Conservation (phyloP, 495 filamentous ascomycete species). For the Lineolata rhizophorae region DNA sequence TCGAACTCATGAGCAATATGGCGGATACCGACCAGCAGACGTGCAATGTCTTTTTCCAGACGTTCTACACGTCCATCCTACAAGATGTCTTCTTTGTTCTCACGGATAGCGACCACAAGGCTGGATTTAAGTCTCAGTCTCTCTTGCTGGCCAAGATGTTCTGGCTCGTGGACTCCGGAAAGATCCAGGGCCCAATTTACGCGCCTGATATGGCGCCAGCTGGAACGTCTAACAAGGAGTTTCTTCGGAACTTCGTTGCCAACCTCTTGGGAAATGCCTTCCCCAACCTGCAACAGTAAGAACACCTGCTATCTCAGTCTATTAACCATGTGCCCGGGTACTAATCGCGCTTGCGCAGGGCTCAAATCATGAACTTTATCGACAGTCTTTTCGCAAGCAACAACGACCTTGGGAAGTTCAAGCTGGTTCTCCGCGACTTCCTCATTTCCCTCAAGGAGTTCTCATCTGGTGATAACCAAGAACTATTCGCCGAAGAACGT, state of each 20-base stretch:
- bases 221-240: constrained; percentile 76
- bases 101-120: constrained; percentile 95
- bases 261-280: constrained; percentile 80
- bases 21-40: constrained; percentile 72
- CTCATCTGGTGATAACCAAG: constrained; percentile 68
- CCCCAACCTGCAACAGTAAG: constrained; percentile 76
- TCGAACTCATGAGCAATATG: constrained; percentile 94
- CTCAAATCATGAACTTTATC: constrained; percentile 75
- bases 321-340: constrained; percentile 17
- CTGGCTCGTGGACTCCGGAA: constrained; percentile 66
- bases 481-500: constrained; percentile 86
- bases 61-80: constrained; percentile 83
- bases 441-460: constrained; percentile 94
- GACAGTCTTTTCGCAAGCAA: constrained; percentile 66
- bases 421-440: constrained; percentile 87
- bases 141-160: constrained; percentile 90
- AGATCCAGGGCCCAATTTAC: constrained; percentile 84
- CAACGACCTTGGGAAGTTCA: constrained; percentile 68
- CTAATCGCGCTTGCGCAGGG: constrained; percentile 30
- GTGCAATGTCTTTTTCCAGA: constrained; percentile 86
- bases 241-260: constrained; percentile 66
- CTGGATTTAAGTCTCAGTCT: constrained; percentile 93
- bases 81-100: constrained; percentile 98
- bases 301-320: constrained; percentile 7
- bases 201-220: constrained; percentile 51